A percentile compares a stretch with the other conserved stretches of the same genome.
Conservation (phyloP, 345 rosid species). For the Anacardium occidentale region DNA sequence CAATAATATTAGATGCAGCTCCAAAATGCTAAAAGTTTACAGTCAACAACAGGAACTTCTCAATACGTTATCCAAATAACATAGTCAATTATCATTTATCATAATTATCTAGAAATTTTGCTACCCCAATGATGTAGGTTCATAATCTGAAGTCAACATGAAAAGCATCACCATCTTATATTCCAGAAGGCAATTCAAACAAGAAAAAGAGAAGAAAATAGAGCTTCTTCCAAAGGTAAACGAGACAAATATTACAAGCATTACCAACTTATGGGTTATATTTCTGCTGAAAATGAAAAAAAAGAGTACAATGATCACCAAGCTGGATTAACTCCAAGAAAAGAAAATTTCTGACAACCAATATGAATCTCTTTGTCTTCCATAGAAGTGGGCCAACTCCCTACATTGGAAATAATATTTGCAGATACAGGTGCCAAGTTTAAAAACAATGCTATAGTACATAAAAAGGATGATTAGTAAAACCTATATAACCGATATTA, state of each 20-base stretch:
- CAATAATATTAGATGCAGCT: too few relatives aligned
- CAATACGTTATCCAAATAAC: too few relatives aligned
- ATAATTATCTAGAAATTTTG: too few relatives aligned
- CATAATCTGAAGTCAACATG: too few relatives aligned
- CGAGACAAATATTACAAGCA: neutral
- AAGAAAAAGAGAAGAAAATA: too few relatives aligned
- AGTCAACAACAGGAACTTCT: too few relatives aligned
- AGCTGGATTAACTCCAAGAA: neutral
- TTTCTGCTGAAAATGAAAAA: neutral
- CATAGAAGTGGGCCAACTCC: neutral
- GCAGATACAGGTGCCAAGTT: neutral
- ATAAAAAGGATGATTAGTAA: neutral
- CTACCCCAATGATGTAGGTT: too few relatives aligned
- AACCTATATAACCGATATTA: neutral
- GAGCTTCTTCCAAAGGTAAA: too few relatives aligned
- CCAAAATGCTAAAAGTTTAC: too few relatives aligned
- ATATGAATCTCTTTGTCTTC: neutral
- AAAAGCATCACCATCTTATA: too few relatives aligned
- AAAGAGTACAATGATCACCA: neutral
- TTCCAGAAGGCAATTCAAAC: too few relatives aligned
- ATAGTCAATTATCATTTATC: too few relatives aligned
- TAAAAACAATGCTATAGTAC: neutral
- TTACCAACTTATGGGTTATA: neutral
- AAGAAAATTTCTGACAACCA: neutral
- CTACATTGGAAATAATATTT: neutral